Base-by-base conservation (phyloP, 1,284 basidiomycete genomes). In the Ustilago sp. region DNA sequence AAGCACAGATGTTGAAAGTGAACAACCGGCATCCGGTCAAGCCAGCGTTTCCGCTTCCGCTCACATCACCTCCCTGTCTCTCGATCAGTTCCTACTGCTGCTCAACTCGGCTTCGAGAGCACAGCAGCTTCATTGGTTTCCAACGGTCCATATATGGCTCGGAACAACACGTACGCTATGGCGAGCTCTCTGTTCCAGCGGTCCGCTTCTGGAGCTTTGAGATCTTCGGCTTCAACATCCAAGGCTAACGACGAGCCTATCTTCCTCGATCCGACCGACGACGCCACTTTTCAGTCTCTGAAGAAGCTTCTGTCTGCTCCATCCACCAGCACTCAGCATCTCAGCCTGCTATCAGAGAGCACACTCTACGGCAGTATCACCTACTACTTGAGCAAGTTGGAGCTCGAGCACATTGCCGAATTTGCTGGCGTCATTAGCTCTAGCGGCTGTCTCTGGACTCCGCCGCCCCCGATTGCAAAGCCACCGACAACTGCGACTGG, bases 281-380 rank as follows among this genome's bases (percentile, higher is more conserved):
- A 83, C 59, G 63, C 80, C 43, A 79, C 80, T 7, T 83, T 78
- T 39, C 79, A 78, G 32, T 80, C 82, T 4, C 68, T 83, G 34
- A 75, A 77, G 34, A 77, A 80, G 52, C 79, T 85, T 32, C 70
- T 85, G 0, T 67, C 74, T 0, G 80, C 83, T 3, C 77, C 78
- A 3, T 68, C 81, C 2, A 67, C 76, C 36, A 83, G 82, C 39
- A 74, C 79, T 3, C 67, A 77, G 51, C 80, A 80, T 43, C 68
- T 85, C 45, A 76, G 79, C 15, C 61, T 84, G 23, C 74, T 85
- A 43, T 79, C 78, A 5, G 65, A 81, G 7, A 57, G 64, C 50
- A 73, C 77, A 0, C 77, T 85, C 9, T 83, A 79, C 43, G 75
- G 81, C n/a, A 73, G 83, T 58, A 81, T 85, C 59, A 79, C 79